Evolutionary conservation across 106 monocot genomes (phyloP), one percentile per base, ranked within the genome.

Genomic region (Phalaenopsis aphrodite): DNA sequence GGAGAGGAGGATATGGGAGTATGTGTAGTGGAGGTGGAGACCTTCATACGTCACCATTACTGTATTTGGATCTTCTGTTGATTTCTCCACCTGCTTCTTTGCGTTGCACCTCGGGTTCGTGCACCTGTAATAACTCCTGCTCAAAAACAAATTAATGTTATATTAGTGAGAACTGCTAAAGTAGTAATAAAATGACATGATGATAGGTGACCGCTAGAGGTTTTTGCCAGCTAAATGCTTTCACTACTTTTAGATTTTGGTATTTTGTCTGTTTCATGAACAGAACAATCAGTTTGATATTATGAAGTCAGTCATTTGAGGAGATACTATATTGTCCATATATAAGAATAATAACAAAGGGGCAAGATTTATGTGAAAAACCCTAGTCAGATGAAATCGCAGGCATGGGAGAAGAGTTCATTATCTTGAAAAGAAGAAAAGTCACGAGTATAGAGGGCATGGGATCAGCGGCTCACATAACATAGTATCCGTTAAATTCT

Each of bases 71-170:
- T 96, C 93, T 5, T 96, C 96, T 21, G 16, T 55, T 15, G 91
- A 91, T 42, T 85, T 89, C 80, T 96, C 96, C 38, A 96, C 91
- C 46, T 96, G 96, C 78, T 94, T 96, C 86, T 96, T 96, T 2
- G 96, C 96, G 74, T 84, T 90, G 87, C 96, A 96, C 41, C 93
- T 79, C 1, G 96, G 96, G 77, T 92, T 96, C 48, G 96, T 96
- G 92, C 96, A 96, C 73, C 92, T 88, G 79, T 96, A 96, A 58
- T 96, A 96, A 78, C 96, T 96, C 92, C 96, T 96, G 84, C 38
- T 49, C 46, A 42, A 9, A 76, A 78, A 55, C 61, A 81, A 56
- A 30, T 9, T 55, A 43, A 79, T 39, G 8, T 69, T 41, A 39
- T 12, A 8, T 69, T 11, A 69, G 30, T 30, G 69, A 65, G 64